Base-by-base conservation (phyloP, 352 stramenopile species). In the Phytophthora lateralis region DNA sequence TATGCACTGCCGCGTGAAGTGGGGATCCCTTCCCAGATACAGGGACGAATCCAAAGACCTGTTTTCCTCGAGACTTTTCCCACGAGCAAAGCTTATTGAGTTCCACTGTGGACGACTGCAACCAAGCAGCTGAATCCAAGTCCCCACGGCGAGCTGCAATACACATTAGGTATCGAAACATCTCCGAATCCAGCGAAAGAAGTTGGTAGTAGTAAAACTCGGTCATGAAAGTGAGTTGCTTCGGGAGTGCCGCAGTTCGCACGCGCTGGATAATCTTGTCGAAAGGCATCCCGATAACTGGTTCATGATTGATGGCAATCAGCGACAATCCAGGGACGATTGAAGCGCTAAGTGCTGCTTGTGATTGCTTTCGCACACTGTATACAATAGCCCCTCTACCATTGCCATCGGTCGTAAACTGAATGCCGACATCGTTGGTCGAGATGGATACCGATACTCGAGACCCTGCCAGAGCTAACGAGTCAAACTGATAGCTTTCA, bases 171-270 rank as follows among this genome's bases (percentile, higher is more conserved):
- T 94, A 95, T 48, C 80, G 81, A 62, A 88, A 90, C 83, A 94
- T 91, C 35, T 95, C 80, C 26, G 47, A 56, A 54, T 93, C 85
- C 11, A 93, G 67, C 5, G 82, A 85, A 15, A 93, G 61, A 38
- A 94, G 53, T 56, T 92, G 79, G 55, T 96, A 93, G 67, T 95
- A 93, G 56, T 89, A 93, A 60, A 93, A 90, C 48, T 93, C 85
- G 7, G 80, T 83, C 63, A 96, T 74, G 50, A 96, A 96, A 6
- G 82, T 91, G 20, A 96, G 62, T 10, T 81, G 80, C 61, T 96
- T 96, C 0, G 88, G 88, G 15, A 96, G 60, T 6, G 74, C 37
- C 5, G 88, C 88, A 8, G 76, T 78, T 26, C 84, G 80, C 3
- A 93, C 56, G 5, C 68, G 73, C 11, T 78, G 70, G 34, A 85